A percentile compares a stretch with the other conserved stretches of the same genome.
Conservation (phyloP, 1,284 basidiomycete genomes). For the Hypsizygus ulmarius region DNA sequence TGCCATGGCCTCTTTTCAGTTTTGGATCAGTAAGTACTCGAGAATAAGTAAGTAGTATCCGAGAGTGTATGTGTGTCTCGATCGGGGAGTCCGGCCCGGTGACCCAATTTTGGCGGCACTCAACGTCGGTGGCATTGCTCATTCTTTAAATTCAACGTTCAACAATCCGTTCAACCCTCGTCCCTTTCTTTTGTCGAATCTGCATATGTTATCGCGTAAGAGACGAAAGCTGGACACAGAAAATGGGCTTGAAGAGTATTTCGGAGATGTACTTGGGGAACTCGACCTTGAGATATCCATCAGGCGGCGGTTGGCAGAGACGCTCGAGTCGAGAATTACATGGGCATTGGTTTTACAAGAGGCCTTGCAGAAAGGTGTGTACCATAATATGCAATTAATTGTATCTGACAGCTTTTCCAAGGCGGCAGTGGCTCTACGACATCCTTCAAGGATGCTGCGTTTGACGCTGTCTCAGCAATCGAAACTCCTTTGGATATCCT, state of each 20-base stretch:
- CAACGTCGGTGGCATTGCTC: no score
- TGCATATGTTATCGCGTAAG: slow-evolving; percentile 21
- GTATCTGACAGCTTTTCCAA: slow-evolving; percentile 9
- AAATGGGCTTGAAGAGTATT: slow-evolving; percentile 10
- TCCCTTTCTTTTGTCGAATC: neutral
- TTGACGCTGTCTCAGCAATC: slow-evolving; percentile 52
- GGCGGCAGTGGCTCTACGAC: slow-evolving; percentile 13
- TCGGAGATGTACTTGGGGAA: slow-evolving; percentile 39
- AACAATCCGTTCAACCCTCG: no score
- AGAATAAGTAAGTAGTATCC: no score
- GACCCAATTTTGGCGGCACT: no score
- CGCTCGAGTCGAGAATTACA: slow-evolving; percentile 58
- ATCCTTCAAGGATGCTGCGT: slow-evolving; percentile 45
- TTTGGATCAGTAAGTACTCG: neutral
- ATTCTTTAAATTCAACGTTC: no score
- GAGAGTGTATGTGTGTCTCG: no score
- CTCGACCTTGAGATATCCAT: slow-evolving; percentile 64
- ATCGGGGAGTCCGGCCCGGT: no score
- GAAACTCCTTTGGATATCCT: slow-evolving; percentile 53
- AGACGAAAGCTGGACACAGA: slow-evolving; percentile 23
- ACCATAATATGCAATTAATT: slow-evolving; percentile 1
- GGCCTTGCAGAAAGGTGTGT: slow-evolving; percentile 38
- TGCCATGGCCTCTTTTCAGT: neutral
- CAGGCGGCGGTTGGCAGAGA: slow-evolving; percentile 51
- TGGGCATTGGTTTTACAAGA: slow-evolving; percentile 63